These are phyloP conservation scores for Pseudogymnoascus sp. DNA, from an alignment of 2,329 filamentous ascomycete genomes.

Conservation along the genomic window DNA sequence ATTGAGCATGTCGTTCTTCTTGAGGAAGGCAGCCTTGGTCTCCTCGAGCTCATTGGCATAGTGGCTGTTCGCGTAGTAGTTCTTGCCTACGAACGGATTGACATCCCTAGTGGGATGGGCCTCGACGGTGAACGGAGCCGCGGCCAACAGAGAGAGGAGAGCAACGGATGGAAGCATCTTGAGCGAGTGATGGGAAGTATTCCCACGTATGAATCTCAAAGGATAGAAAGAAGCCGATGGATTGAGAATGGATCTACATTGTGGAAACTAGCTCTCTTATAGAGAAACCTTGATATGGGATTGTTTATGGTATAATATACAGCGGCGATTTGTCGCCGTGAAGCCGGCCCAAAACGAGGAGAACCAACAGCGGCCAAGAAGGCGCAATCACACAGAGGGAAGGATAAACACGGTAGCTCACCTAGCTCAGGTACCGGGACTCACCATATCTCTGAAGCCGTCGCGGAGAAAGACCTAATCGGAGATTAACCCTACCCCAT, in stretches of 20 bases:
- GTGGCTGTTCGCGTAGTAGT: conserved; percentile 38
- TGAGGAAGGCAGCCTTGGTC: conserved; percentile 31
- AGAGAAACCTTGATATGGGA: not conserved
- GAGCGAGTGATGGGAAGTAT: not conserved
- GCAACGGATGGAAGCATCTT: conserved; percentile 4
- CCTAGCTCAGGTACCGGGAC: not conserved
- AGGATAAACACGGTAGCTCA: not conserved
- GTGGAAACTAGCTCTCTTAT: not conserved
- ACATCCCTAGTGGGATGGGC: conserved; percentile 14
- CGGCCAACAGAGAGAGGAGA: not conserved
- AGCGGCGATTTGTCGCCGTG: conserved; percentile 1
- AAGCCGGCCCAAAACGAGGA: not conserved
- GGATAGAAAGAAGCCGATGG: not conserved
- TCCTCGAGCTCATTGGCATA: conserved; percentile 36
- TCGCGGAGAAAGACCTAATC: not conserved
- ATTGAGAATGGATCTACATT: conserved; percentile 6
- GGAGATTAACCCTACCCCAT: conserved; percentile 4
- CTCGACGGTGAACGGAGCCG: not conserved
- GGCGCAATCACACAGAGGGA: not conserved
- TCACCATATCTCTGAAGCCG: not conserved
- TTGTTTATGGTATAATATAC: not conserved
- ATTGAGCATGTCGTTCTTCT: conserved; percentile 31
- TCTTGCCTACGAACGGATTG: conserved; percentile 41
- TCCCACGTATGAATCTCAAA: conserved; percentile 4
- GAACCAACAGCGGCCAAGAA: not conserved